phyloP scores from a whole-genome alignment of 257 asterid species.

The Solanum peruvianum region DNA sequence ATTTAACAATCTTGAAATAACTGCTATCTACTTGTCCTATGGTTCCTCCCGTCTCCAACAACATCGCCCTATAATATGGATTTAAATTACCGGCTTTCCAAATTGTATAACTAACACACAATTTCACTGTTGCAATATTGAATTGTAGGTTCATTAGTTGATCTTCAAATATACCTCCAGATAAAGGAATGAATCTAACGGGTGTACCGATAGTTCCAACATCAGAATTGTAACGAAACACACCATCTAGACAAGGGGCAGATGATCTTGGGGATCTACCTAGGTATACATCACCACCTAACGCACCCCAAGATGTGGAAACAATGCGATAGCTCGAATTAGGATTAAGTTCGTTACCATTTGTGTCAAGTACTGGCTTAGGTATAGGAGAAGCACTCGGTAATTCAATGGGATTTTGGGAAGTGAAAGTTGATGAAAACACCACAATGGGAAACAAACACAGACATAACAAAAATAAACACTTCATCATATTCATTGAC shows the following conservation, averaged over 20 bases:
- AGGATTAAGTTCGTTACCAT: not conserved
- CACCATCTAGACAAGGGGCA: not conserved
- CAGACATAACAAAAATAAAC: not conserved
- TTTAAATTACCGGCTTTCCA: not conserved
- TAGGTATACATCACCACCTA: not conserved
- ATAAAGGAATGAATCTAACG: not conserved
- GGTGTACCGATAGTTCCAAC: not conserved
- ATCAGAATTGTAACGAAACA: not conserved
- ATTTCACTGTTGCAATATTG: not conserved
- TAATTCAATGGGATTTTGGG: not conserved
- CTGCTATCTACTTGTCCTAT: not conserved
- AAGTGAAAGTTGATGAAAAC: not conserved
- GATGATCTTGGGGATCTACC: not conserved
- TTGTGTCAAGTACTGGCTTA: not conserved
- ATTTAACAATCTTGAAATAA: not conserved
- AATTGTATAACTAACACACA: not conserved
- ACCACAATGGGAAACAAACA: not conserved
- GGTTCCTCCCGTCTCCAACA: not conserved
- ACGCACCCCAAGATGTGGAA: not conserved
- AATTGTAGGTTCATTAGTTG: not conserved
- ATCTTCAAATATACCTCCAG: accelerated
- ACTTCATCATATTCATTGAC: not conserved
- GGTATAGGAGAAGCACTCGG: not conserved
- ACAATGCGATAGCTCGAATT: not conserved
- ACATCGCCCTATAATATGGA: accelerated